phyloP scores from a whole-genome alignment of 179 eudicot genomes.

The Spergularia azorica region DNA sequence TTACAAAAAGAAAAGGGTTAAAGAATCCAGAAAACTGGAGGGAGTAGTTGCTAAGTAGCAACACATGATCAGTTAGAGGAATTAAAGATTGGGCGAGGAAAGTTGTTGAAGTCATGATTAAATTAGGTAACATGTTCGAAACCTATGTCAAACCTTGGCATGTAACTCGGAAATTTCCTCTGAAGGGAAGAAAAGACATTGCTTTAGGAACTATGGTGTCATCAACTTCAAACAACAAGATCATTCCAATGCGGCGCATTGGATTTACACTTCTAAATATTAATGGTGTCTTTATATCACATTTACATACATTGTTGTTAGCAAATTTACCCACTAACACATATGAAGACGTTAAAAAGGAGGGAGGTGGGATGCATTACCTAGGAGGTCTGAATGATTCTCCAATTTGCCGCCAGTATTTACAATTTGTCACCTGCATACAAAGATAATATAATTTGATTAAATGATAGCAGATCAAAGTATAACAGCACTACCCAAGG shows the following conservation, averaged over 20 bases:
- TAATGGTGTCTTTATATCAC: background rate
- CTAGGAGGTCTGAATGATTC: conserved; percentile 95
- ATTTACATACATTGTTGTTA: background rate
- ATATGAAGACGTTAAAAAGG: background rate
- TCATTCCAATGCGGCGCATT: background rate
- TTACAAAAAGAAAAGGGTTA: no score
- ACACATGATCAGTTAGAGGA: conserved; percentile 3
- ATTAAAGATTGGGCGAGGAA: background rate
- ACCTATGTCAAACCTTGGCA: background rate
- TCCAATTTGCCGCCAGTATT: conserved; percentile 97
- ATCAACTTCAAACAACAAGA: no score
- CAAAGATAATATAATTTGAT: background rate
- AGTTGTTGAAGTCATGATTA: background rate
- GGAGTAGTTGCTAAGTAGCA: background rate
- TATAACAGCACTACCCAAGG: background rate
- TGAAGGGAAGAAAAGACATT: background rate
- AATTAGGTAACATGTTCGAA: background rate
- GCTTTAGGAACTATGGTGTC: no score
- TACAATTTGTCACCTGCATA: conserved; percentile 76
- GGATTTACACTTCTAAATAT: background rate
- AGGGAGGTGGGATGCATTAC: conserved; percentile 41
- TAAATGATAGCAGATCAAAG: conserved; percentile 10
- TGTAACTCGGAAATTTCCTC: background rate
- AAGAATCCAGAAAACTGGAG: no score
- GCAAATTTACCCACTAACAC: conserved; percentile 4